A percentile compares a stretch with the other conserved stretches of the same genome.
Evolutionary conservation across 2,329 filamentous ascomycete genomes (phyloP).

Genomic region (Anthostomella pinea): DNA sequence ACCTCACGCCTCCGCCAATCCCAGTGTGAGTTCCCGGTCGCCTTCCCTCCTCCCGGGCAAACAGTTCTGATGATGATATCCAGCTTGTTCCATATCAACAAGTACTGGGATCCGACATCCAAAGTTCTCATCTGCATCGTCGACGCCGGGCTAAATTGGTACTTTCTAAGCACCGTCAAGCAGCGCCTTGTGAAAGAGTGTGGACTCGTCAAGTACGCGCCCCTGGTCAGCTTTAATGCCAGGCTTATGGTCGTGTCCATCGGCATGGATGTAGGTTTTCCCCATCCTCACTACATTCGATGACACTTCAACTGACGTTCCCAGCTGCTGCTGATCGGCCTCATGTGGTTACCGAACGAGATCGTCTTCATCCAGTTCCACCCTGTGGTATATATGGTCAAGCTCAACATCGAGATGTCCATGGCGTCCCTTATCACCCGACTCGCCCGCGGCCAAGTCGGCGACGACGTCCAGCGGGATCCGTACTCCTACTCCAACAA

Average conservation of each 20-base stretch:
- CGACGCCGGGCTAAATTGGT: slow-evolving; percentile 50
- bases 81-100: slow-evolving; percentile 42
- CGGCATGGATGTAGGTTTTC: slow-evolving; percentile 42
- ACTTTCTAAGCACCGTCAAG: slow-evolving; percentile 48
- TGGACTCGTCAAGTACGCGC: slow-evolving; percentile 49
- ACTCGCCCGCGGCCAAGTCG: slow-evolving; percentile 1
- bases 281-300: neutral
- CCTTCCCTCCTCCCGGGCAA: neutral
- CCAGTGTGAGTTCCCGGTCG: slow-evolving; percentile 30
- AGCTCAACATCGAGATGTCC: slow-evolving; percentile 23
- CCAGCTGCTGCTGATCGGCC: slow-evolving; percentile 20
- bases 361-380: slow-evolving; percentile 19
- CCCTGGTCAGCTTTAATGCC: slow-evolving; percentile 48
- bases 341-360: slow-evolving; percentile 15
- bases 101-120: slow-evolving; percentile 50
- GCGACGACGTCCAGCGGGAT: neutral
- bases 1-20: slow-evolving; percentile 36
- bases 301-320: slow-evolving; percentile 1
- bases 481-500: neutral
- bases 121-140: slow-evolving; percentile 51
- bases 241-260: slow-evolving; percentile 48
- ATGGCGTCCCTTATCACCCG: slow-evolving; percentile 6
- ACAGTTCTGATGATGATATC: neutral
- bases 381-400: slow-evolving; percentile 18
- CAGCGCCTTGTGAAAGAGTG: slow-evolving; percentile 43